Evolutionary conservation across 768 basidiomycete genomes (phyloP).

Genomic region (Mycena sanguinolenta): DNA sequence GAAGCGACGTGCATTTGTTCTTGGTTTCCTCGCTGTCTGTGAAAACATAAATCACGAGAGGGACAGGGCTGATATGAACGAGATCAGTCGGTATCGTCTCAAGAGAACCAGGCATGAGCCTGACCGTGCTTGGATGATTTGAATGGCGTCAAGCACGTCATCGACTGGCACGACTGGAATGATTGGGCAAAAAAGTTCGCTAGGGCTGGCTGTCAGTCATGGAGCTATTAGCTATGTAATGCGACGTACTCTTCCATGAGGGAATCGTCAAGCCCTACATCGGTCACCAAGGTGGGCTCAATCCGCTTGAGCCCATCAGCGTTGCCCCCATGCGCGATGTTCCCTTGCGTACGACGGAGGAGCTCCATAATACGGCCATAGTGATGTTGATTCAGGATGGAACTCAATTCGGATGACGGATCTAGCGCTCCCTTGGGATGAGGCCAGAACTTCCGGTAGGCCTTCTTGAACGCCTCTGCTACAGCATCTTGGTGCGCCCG

Average conservation of each 20-base stretch:
- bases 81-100: neutral
- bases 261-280: slow-evolving; percentile 14
- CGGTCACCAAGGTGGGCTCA: slow-evolving; percentile 13
- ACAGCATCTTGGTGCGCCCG: slow-evolving; percentile 54
- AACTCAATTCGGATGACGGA: slow-evolving; percentile 1
- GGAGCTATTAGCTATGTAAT: too few species aligned
- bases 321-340: slow-evolving; percentile 16
- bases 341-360: slow-evolving; percentile 17
- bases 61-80: neutral
- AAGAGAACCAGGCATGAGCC: neutral
- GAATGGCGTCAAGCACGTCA: slow-evolving; percentile 3
- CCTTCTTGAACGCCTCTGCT: slow-evolving; percentile 55
- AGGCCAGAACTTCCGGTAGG: slow-evolving; percentile 58
- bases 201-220: too few species aligned
- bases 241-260: slow-evolving; percentile 28
- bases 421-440: slow-evolving; percentile 25
- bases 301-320: slow-evolving; percentile 18
- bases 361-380: slow-evolving; percentile 11
- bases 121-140: slow-evolving; percentile 21
- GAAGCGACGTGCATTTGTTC: slow-evolving; percentile 10
- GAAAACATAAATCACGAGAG: slow-evolving; percentile 26
- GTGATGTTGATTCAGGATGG: slow-evolving; percentile 7
- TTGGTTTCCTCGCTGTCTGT: slow-evolving; percentile 25
- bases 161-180: slow-evolving; percentile 20
- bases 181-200: slow-evolving; percentile 25